Conservation (phyloP, 1,284 basidiomycete species). For the Marasmius sp. region DNA sequence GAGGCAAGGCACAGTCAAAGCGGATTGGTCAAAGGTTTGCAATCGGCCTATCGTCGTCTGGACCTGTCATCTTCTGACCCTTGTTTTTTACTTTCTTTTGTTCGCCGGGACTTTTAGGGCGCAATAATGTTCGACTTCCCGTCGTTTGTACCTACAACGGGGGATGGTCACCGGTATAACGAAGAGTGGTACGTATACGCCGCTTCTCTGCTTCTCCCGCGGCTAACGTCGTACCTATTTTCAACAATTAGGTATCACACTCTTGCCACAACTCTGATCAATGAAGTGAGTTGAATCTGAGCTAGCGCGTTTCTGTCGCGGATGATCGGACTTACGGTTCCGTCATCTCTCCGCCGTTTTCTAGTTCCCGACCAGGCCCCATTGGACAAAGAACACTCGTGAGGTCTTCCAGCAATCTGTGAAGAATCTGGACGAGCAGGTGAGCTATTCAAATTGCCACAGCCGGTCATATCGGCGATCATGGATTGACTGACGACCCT, state of each 20-base stretch:
- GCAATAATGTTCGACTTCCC: constrained; percentile 39
- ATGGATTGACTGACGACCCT: neutral
- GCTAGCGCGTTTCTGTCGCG: neutral
- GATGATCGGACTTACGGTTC: neutral
- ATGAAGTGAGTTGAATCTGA: constrained; percentile 20
- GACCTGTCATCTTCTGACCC: neutral
- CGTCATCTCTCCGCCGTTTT: neutral
- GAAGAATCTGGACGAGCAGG: constrained; percentile 32
- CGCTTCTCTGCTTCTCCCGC: neutral
- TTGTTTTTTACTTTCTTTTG: neutral
- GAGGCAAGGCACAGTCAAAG: constrained; percentile 25
- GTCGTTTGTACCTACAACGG: constrained; percentile 30
- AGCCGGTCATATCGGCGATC: neutral
- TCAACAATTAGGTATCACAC: constrained; percentile 22
- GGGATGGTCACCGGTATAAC: constrained; percentile 33
- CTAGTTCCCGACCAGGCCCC: constrained; percentile 34
- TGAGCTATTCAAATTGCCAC: constrained; percentile 14
- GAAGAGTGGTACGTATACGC: constrained; percentile 27
- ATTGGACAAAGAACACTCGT: constrained; percentile 37
- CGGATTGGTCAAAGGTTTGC: constrained; percentile 33
- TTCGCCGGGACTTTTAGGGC: constrained; percentile 19
- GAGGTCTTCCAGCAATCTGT: constrained; percentile 25
- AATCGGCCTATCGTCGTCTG: too few relatives aligned
- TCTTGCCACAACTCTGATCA: constrained; percentile 30
- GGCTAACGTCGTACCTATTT: neutral